phyloP scores from a whole-genome alignment of 2,329 filamentous ascomycete species.

The Orbilia blumenaviensis region DNA sequence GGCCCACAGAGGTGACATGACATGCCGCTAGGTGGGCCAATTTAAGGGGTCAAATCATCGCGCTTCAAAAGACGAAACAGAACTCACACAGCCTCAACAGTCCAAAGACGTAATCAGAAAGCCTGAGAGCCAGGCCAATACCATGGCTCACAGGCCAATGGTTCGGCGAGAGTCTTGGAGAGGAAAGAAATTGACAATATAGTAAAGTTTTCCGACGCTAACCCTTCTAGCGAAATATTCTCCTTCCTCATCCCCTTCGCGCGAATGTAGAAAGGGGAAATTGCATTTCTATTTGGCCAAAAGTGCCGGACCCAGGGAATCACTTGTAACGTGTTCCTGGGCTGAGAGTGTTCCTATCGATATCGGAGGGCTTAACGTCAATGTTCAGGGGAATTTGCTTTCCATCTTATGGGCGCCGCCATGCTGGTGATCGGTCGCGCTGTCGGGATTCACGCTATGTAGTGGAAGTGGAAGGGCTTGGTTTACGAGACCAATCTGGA shows the following conservation, averaged over 20 bases:
- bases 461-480: no score
- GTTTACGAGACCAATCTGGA: background rate
- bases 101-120: slow-evolving; percentile 39
- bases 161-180: slow-evolving; percentile 19
- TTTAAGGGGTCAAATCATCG: slow-evolving; percentile 30
- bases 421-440: background rate
- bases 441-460: background rate
- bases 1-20: slow-evolving; percentile 36
- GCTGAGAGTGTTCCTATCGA: slow-evolving; percentile 29
- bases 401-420: background rate
- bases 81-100: slow-evolving; percentile 29
- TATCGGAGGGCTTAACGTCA: slow-evolving; percentile 22
- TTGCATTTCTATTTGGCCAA: slow-evolving; percentile 6
- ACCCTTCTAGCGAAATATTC: background rate
- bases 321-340: slow-evolving; percentile 15
- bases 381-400: slow-evolving; percentile 6
- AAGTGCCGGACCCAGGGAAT: background rate
- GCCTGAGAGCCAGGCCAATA: slow-evolving; percentile 8
- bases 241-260: background rate
- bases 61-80: slow-evolving; percentile 24
- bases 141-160: slow-evolving; percentile 6
- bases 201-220: background rate
- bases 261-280: slow-evolving; percentile 5
- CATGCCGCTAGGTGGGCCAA: slow-evolving; percentile 25
- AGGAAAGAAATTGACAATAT: slow-evolving; percentile 17